phyloP scores from a whole-genome alignment of 2,329 filamentous ascomycete species.

The Arthroderma uncinatum region DNA sequence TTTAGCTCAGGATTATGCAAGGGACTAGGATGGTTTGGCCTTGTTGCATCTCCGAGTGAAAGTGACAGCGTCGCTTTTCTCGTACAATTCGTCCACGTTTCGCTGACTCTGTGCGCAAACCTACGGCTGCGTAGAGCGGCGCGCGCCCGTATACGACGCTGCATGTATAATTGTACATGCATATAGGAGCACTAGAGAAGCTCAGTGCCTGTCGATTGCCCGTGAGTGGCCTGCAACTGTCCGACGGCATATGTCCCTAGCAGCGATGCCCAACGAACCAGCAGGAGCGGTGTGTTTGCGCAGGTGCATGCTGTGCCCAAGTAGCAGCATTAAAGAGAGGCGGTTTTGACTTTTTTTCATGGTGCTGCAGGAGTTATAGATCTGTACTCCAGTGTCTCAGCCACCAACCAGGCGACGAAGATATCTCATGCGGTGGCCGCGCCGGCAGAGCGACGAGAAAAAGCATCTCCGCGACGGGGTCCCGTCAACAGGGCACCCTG shows the following conservation, averaged over 20 bases:
- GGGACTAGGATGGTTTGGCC: background rate
- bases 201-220: background rate
- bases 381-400: constrained; percentile 1
- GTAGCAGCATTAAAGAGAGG: background rate
- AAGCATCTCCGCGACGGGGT: background rate
- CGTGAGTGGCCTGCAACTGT: background rate
- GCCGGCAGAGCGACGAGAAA: background rate
- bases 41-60: constrained; percentile 2
- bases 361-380: background rate
- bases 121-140: background rate
- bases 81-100: constrained; percentile 5
- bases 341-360: background rate
- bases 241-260: background rate
- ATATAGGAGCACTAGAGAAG: background rate
- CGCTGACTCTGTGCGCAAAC: constrained; percentile 4
- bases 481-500: background rate
- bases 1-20: constrained; percentile 4
- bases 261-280: constrained; percentile 1
- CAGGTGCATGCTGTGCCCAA: background rate
- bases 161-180: background rate
- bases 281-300: background rate
- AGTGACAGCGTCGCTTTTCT: background rate
- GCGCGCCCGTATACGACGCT: background rate
- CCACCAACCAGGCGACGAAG: background rate
- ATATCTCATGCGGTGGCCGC: background rate